phyloP scores from a whole-genome alignment of 129 eudicot genomes.

The Cynara cardunculus region DNA sequence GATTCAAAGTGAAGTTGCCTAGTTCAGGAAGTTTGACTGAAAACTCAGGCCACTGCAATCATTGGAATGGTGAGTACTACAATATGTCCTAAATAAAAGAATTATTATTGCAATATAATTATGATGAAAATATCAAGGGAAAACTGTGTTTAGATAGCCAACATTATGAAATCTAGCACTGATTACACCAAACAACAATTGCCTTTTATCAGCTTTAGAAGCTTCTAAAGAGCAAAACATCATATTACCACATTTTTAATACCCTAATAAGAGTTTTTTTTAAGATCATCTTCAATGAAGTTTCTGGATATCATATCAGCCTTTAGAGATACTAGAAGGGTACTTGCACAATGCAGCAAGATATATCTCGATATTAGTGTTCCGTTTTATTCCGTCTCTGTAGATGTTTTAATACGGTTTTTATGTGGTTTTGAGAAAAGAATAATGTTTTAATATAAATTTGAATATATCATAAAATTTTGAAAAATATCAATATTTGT shows the following conservation, averaged over 20 bases:
- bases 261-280: neutral
- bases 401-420: too few relatives aligned
- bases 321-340: neutral
- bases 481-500: too few relatives aligned
- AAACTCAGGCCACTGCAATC: slow-evolving; percentile 82
- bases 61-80: slow-evolving; percentile 2
- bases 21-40: slow-evolving; percentile 44
- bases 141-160: neutral
- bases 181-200: neutral
- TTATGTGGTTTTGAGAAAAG: too few relatives aligned
- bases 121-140: neutral
- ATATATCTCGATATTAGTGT: too few relatives aligned
- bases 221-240: neutral
- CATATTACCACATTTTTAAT: neutral
- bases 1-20: slow-evolving; percentile 57
- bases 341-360: too few relatives aligned
- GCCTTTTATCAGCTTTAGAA: neutral
- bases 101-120: neutral
- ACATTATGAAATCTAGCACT: neutral
- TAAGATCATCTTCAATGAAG: neutral
- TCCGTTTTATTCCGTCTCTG: too few relatives aligned
- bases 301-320: slow-evolving; percentile 10
- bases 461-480: too few relatives aligned
- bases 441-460: too few relatives aligned
- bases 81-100: neutral